phyloP scores from a whole-genome alignment of 129 eudicot species.

The Escallonia herrerae region DNA sequence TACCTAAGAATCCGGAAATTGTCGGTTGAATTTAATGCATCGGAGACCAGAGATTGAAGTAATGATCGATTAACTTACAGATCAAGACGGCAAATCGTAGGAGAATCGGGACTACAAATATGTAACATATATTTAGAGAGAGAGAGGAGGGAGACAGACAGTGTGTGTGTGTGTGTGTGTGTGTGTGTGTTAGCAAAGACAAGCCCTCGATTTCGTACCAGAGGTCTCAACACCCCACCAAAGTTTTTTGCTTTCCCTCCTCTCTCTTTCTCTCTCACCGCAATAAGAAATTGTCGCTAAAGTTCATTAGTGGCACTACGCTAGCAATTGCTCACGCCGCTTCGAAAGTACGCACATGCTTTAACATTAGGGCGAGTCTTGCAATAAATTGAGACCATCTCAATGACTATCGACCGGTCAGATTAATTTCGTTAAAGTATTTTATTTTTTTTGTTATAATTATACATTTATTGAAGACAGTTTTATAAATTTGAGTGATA shows the following conservation, averaged over 20 bases:
- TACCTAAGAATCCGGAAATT: constrained; percentile 4
- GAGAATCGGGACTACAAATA: neutral
- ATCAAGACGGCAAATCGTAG: constrained; percentile 15
- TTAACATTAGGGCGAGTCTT: too few relatives aligned
- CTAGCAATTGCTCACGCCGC: too few relatives aligned
- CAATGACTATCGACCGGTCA: too few relatives aligned
- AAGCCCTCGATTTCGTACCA: constrained; percentile 50
- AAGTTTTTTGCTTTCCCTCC: neutral
- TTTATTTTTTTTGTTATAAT: too few relatives aligned
- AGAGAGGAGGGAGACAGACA: constrained; percentile 2
- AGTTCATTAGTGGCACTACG: too few relatives aligned
- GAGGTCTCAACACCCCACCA: constrained; percentile 39
- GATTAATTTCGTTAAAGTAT: too few relatives aligned
- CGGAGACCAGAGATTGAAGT: neutral
- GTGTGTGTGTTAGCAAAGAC: constrained; percentile 22
- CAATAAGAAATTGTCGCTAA: too few relatives aligned
- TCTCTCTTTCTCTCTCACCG: neutral
- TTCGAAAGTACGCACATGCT: too few relatives aligned
- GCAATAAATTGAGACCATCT: too few relatives aligned
- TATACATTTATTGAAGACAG: too few relatives aligned
- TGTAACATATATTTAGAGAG: constrained; percentile 15
- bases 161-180: too few relatives aligned
- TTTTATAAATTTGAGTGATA: too few relatives aligned
- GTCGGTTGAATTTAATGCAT: constrained; percentile 9
- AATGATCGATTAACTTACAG: constrained; percentile 12